Percentiles rank a stretch among this genome's conserved stretches.
These are phyloP conservation scores for Epichloe festucae DNA, from an alignment of 2,329 filamentous ascomycete species.

Conservation along the genomic window DNA sequence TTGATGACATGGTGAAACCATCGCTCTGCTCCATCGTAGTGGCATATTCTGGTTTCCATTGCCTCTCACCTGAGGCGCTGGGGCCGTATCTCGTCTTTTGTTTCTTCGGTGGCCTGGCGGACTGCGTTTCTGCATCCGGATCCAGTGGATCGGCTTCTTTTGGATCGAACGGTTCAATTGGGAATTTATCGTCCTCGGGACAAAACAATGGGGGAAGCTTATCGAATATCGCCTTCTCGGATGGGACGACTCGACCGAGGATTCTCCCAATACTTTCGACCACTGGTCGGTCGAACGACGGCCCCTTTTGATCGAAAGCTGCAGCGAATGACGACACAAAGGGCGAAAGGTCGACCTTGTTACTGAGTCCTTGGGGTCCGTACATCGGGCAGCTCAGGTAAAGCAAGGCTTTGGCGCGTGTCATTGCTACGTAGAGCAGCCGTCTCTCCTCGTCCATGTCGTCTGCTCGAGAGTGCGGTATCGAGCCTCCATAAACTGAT, in stretches of 20 bases:
- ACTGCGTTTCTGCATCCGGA: slow-evolving; percentile 9
- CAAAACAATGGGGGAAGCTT: slow-evolving; percentile 41
- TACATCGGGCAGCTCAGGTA: slow-evolving; percentile 72
- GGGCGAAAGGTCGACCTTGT: slow-evolving; percentile 53
- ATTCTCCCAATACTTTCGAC: slow-evolving; percentile 60
- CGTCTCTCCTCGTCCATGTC: slow-evolving; percentile 79
- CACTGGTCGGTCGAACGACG: slow-evolving; percentile 50
- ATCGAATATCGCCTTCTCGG: slow-evolving; percentile 39
- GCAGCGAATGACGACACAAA: slow-evolving; percentile 48
- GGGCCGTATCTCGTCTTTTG: slow-evolving; percentile 14
- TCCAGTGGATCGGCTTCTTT: slow-evolving; percentile 15
- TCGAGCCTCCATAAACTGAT: slow-evolving; percentile 76
- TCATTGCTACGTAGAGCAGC: slow-evolving; percentile 93
- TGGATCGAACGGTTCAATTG: slow-evolving; percentile 43
- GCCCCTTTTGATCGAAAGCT: slow-evolving; percentile 47
- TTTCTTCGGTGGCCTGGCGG: slow-evolving; percentile 16
- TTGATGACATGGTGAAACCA: slow-evolving; percentile 44
- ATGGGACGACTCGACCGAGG: slow-evolving; percentile 48
- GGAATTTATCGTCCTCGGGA: slow-evolving; percentile 55
- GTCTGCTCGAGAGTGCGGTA: slow-evolving; percentile 77
- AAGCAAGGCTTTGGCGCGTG: slow-evolving; percentile 70
- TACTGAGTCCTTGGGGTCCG: slow-evolving; percentile 43
- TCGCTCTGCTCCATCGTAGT: slow-evolving; percentile 50
- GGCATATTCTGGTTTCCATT: slow-evolving; percentile 31
- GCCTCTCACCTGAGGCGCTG: slow-evolving; percentile 15